Evolutionary conservation across 1,284 basidiomycete species (phyloP).

Genomic region (Ceratobasidium sp.): DNA sequence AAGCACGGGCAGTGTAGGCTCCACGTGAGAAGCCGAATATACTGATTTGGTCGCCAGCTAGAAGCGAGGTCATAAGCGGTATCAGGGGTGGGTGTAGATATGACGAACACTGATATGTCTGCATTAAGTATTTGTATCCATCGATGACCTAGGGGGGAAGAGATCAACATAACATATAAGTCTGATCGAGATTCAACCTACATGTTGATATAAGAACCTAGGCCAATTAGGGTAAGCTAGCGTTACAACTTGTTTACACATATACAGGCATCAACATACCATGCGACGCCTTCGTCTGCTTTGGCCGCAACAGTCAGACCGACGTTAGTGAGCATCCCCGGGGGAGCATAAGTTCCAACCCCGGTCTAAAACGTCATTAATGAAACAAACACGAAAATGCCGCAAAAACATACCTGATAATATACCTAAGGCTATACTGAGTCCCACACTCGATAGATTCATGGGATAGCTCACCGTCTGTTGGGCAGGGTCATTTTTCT

Average conservation of each 20-base stretch:
- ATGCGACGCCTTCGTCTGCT: slow-evolving; percentile 28
- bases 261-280: neutral
- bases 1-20: slow-evolving; percentile 47
- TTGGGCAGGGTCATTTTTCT: slow-evolving; percentile 40
- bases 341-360: slow-evolving; percentile 22
- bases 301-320: slow-evolving; percentile 4
- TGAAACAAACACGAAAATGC: too few species aligned
- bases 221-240: neutral
- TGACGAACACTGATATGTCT: slow-evolving; percentile 21
- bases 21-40: slow-evolving; percentile 48
- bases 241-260: too few species aligned
- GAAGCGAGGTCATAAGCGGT: too few species aligned
- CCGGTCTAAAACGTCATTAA: too few species aligned
- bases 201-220: slow-evolving; percentile 44
- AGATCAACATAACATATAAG: too few species aligned
- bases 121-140: slow-evolving; percentile 41
- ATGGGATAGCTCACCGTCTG: slow-evolving; percentile 10
- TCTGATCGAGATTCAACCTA: too few species aligned
- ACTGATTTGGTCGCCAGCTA: slow-evolving; percentile 43
- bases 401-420: slow-evolving; percentile 10
- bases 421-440: neutral
- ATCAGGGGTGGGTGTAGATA: too few species aligned
- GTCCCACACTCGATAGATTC: too few species aligned
- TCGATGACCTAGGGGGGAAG: slow-evolving; percentile 45
- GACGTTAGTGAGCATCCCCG: neutral